Base-by-base conservation (phyloP, 192 early-diverging fungal species). In the Backusella mclennaniae region DNA sequence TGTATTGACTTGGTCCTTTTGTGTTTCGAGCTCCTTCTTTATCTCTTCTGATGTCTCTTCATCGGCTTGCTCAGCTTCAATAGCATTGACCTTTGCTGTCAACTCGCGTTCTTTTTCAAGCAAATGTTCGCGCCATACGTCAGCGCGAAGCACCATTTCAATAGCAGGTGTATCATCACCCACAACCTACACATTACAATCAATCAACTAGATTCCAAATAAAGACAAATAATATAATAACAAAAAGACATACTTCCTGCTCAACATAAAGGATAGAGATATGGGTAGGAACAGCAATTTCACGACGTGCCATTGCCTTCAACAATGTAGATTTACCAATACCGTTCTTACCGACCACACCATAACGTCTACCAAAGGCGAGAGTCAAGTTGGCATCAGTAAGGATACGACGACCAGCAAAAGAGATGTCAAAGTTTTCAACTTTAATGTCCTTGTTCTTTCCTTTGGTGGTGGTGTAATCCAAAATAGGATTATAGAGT, bases 191-290 rank as follows among this genome's bases (percentile, higher is more conserved):
- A 39, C 38, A 39, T 39, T 29, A 7, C 7, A 35, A 73, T 68
- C 2, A 35, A 63, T 9, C 1, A 56, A 31, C n/a, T 9, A 26
- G 23, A 19, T 4, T 3, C 7, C 23, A 59, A 39, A 26, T 12
- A 59, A 59, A 26, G 26, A 26, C 26, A 26, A 21, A 53, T 11
- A 21, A 69, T 17, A 33, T 23, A 15, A 33, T 33, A 38, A 69
- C 0, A 36, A 26, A 63, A 69, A 11, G 17, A 70, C 15, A 78
- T 85, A 92, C 92, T 84, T 99, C 98, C 80, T 99, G 98, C 79
- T 99, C 98, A 53, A 99, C 98, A 87, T 98, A 95, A 74, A 98
- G 84, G 75, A 99, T 93, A 71, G 92, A 91, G 76, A 99, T 97
- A 80, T 99, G 96, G 0, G 89, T 87, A 36, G 97, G 96, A 19